Evolutionary conservation across 2,329 filamentous ascomycete species (phyloP).

Genomic region (Pseudogymnoascus sp.): DNA sequence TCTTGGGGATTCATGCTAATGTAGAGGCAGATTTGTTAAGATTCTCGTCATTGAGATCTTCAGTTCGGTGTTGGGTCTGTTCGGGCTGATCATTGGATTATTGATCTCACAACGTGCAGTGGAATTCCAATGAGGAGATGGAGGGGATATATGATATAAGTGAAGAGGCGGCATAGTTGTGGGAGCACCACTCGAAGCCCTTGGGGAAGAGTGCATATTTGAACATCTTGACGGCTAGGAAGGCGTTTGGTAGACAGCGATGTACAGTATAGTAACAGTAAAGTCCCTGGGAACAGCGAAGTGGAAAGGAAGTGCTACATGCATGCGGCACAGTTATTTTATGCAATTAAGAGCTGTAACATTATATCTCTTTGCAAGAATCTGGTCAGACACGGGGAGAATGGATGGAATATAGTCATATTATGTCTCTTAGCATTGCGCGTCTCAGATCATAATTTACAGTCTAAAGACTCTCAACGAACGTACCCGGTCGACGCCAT

Average conservation of each 20-base stretch:
- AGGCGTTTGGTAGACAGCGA: constrained; percentile 7
- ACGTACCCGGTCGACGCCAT: background rate
- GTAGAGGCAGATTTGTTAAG: constrained; percentile 73
- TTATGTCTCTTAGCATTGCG: constrained; percentile 6
- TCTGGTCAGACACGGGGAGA: background rate
- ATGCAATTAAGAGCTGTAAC: constrained; percentile 6
- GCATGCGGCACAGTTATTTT: background rate
- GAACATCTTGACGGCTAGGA: constrained; percentile 6
- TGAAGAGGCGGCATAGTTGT: background rate
- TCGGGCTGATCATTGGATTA: constrained; percentile 90
- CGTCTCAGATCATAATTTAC: constrained; percentile 7
- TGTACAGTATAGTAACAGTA: constrained; percentile 8
- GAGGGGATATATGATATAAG: background rate
- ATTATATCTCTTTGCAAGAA: background rate
- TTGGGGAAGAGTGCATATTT: background rate
- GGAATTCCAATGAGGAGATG: constrained; percentile 47
- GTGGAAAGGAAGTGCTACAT: background rate
- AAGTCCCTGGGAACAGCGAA: background rate
- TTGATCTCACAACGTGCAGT: constrained; percentile 76
- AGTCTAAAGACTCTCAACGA: constrained; percentile 1
- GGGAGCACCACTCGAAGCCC: background rate
- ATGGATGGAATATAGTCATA: background rate
- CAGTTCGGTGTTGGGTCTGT: constrained; percentile 92
- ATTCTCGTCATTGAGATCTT: constrained; percentile 99
- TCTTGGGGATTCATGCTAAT: constrained; percentile 16